Evolutionary conservation across 2,329 filamentous ascomycete genomes (phyloP).

Genomic region (Sarocladium kiliense): DNA sequence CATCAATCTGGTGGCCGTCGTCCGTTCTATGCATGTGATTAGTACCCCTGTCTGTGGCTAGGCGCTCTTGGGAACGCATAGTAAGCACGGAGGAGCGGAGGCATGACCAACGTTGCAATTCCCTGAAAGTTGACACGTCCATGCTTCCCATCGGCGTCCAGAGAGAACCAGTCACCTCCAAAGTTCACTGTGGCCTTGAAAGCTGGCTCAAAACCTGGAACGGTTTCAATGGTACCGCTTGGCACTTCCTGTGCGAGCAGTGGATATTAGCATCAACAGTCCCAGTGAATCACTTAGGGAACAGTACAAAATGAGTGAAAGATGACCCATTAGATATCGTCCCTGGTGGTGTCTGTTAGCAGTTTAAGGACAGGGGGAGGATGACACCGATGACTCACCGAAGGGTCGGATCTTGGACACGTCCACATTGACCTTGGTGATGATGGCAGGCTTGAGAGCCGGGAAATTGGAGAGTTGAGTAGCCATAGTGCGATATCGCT

Average conservation of each 20-base stretch:
- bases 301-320: constrained; percentile 1
- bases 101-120: constrained; percentile 4
- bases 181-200: constrained; percentile 8
- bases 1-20: background rate
- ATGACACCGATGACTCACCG: too few relatives aligned
- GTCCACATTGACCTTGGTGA: constrained; percentile 6
- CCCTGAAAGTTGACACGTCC: background rate
- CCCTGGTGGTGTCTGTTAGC: background rate
- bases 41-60: too few relatives aligned
- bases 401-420: background rate
- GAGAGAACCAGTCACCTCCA: constrained; percentile 5
- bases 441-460: constrained; percentile 3
- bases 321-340: background rate
- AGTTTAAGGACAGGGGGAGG: too few relatives aligned
- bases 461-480: background rate
- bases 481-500: background rate
- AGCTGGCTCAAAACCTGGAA: constrained; percentile 6
- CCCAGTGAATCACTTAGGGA: too few relatives aligned
- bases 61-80: too few relatives aligned
- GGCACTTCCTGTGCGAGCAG: background rate
- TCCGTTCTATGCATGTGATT: background rate
- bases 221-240: constrained; percentile 3
- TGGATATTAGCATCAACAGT: background rate
- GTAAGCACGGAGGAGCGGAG: too few relatives aligned
- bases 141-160: constrained; percentile 4